Evolutionary conservation across 768 basidiomycete genomes (phyloP).

Genomic region (Tricholoma flavovirens): DNA sequence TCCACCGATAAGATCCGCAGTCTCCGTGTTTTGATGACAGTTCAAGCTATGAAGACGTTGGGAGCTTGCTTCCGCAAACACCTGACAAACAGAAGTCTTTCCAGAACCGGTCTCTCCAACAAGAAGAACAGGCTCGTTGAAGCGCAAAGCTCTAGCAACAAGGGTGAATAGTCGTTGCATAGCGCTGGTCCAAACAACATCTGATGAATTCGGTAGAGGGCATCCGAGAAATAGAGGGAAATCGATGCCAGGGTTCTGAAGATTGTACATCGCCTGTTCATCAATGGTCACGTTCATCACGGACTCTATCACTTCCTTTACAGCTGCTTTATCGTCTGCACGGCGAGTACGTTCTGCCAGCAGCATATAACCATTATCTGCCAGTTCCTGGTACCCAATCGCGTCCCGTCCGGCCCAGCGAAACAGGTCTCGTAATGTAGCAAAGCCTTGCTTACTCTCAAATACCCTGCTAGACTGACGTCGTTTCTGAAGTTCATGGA

Average conservation of each 20-base stretch:
- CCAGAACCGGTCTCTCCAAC: conserved; percentile 98
- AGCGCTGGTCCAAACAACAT: conserved; percentile 87
- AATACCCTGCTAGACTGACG: conserved; percentile 90
- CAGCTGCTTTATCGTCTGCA: conserved; percentile 78
- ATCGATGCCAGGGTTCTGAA: conserved; percentile 37
- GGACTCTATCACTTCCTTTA: conserved; percentile 89
- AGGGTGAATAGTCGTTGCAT: conserved; percentile 89
- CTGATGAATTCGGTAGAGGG: conserved; percentile 39
- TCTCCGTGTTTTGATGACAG: conserved; percentile 98
- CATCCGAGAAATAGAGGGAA: conserved; percentile 49
- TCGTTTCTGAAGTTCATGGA: conserved; percentile 88
- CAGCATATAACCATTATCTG: conserved; percentile 96
- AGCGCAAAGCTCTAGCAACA: conserved; percentile 76
- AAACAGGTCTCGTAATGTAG: conserved; percentile 93
- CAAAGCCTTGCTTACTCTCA: conserved; percentile 96
- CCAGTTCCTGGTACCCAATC: conserved; percentile 84
- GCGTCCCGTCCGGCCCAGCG: conserved; percentile 94
- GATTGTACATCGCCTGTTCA: conserved; percentile 60
- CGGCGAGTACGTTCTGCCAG: conserved; percentile 86
- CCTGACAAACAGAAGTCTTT: conserved; percentile 95
- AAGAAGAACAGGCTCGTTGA: conserved; percentile 90
- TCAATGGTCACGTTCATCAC: conserved; percentile 86
- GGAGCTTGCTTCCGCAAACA: conserved; percentile 63
- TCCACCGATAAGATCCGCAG: conserved; percentile 92
- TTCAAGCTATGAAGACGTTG: conserved; percentile 71